Percentiles rank a stretch among this genome's conserved stretches.
Evolutionary conservation across 1,139 yeast species (phyloP).

Genomic region (Kodamaea suecica): DNA sequence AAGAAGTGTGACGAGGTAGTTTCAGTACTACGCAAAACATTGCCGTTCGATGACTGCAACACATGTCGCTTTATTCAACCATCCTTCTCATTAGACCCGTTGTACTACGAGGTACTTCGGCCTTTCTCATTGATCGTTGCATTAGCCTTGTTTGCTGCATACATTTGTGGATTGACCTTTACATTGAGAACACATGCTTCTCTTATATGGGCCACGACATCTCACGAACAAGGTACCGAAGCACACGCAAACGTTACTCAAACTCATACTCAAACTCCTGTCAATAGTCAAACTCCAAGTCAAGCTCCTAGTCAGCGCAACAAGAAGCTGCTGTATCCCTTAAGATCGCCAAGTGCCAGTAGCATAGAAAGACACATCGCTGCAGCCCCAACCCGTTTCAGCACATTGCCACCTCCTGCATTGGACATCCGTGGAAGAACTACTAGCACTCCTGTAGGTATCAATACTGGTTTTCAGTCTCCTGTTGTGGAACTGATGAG

Average conservation of each 20-base stretch:
- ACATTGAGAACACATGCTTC: constrained; percentile 96
- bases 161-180: constrained; percentile 87
- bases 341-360: constrained; percentile 1
- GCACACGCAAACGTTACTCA: not conserved
- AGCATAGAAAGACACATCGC: constrained; percentile 3
- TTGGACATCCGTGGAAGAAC: constrained; percentile 3
- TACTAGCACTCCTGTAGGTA: constrained; percentile 8
- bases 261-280: constrained; percentile 1
- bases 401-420: constrained; percentile 13
- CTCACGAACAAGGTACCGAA: constrained; percentile 28
- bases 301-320: not conserved
- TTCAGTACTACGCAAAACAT: not conserved
- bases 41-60: constrained; percentile 41
- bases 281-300: not conserved
- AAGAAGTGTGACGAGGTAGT: constrained; percentile 34
- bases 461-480: constrained; percentile 12
- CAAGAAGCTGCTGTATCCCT: not conserved
- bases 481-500: constrained; percentile 23
- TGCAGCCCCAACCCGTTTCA: constrained; percentile 4
- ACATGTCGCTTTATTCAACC: constrained; percentile 82
- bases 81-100: constrained; percentile 58
- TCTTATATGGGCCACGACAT: constrained; percentile 78
- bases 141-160: constrained; percentile 73
- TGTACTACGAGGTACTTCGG: constrained; percentile 63
- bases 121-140: constrained; percentile 88